Evolutionary conservation across 495 filamentous ascomycete species (phyloP), one percentile per base, ranked within the genome.

Genomic region (Platismatia glauca): DNA sequence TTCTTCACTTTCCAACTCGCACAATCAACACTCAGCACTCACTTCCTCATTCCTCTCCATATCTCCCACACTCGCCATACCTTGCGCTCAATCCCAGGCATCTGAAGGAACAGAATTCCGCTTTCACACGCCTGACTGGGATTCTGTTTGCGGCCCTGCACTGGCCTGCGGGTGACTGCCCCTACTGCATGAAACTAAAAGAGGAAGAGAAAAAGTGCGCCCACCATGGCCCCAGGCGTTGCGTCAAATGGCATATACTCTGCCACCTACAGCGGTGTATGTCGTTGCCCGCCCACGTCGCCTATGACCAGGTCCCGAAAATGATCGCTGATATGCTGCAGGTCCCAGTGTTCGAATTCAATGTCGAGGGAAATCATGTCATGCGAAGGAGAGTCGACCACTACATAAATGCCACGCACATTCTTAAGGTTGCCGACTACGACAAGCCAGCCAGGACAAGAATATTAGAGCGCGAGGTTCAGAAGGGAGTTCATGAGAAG

Each of bases 341-440:
- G 90, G 88, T 94, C 22, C 91, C 91, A 39, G 91, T 97, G 24
- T 96, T 88, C 72, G 92, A 97, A 70, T 88, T 83, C 75, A 91
- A 90, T 71, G 82, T 92, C 66, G 87, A 83, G 37, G 77, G 78
- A 57, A 89, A 92, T 58, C 83, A 86, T 83, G 89, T 83, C 52
- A 98, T 98, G 94, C 88, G 94, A 69, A 85, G 95, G 33, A 84
- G 92, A 55, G 76, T 78, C 24, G 92, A 97, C 74, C 81, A 91
- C 70, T 96, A 90, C 88, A 88, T 97, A 62, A 97, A 97, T 78
- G 92, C 92, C 33, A 97, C 92, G 48, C 92, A 97, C 72, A 95
- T 97, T 59, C 80, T 97, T 37, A 97, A 97, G 73, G 89, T 87
- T 24, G 87, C 87, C 55, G 86, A 84, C 46, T 87, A 84, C 66